A percentile compares a stretch with the other conserved stretches of the same genome.
phyloP scores from a whole-genome alignment of 2,329 filamentous ascomycete species.

The Aplosporella prunicola region DNA sequence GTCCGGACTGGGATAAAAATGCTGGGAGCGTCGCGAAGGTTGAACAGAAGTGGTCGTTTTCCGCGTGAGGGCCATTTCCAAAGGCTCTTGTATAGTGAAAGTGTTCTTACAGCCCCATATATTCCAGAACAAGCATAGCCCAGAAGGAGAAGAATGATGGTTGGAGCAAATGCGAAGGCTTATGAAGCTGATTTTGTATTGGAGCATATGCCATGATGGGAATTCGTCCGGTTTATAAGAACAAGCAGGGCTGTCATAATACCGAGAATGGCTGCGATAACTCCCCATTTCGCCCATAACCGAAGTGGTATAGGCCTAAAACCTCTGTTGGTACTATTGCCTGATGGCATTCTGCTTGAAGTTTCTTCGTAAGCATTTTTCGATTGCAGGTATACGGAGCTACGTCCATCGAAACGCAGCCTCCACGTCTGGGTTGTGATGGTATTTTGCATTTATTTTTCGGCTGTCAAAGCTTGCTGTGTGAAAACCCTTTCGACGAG shows the following conservation, averaged over 20 bases:
- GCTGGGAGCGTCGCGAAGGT: conserved; percentile 1
- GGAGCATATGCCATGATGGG: conserved; percentile 1
- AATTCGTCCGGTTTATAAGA: background rate
- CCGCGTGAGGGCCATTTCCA: background rate
- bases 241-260: conserved; percentile 2
- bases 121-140: conserved; percentile 3
- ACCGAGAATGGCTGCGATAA: background rate
- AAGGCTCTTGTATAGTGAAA: conserved; percentile 6
- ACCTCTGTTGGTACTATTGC: conserved; percentile 1
- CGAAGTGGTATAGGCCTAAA: conserved; percentile 1
- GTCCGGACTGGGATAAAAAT: background rate
- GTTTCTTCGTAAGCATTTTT: too few species aligned
- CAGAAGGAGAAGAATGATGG: conserved; percentile 1
- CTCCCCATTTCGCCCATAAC: conserved; percentile 2
- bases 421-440: conserved; percentile 2
- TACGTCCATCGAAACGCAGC: background rate
- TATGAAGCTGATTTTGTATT: background rate
- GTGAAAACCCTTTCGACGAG: background rate
- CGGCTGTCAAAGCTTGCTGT: background rate
- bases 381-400: too few species aligned
- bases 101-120: background rate
- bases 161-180: conserved; percentile 3
- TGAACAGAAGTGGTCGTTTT: conserved; percentile 7
- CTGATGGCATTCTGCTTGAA: too few species aligned
- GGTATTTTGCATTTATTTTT: background rate